Evolutionary conservation across 306 rosid species (phyloP), one percentile per base, ranked within the genome.

Genomic region (Vigna unguiculata): DNA sequence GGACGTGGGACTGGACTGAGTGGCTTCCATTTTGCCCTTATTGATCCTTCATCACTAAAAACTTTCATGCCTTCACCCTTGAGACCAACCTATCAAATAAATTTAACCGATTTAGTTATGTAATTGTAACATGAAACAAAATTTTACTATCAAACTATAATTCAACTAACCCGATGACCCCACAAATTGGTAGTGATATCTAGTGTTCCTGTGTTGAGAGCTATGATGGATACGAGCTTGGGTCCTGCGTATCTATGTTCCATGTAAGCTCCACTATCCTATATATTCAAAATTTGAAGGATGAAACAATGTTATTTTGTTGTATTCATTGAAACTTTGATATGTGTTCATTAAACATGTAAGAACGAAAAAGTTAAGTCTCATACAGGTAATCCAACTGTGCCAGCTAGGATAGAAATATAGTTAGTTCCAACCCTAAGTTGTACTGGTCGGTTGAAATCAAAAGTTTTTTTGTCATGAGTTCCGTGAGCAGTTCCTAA

Each of bases 221-320:
- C 91, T 4, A 88, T 80, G 83, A 95, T 34, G 2, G 75, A 48
- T n/a, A 91, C 9, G 1, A 84, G 9, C 28, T 83, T 83, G 49
- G 91, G 96, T 48, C 96, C 99, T 0, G 98, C 91, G 47, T 17
- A 91, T 78, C 99, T 89, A 78, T 83, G 93, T 62, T 96, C 99
- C 99, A 96, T 89, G 87, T 96, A 96, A 36, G 98, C 90, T 85
- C 98, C 99, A 46, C 98, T 91, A 74, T 96, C 97, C 97, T 95
- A 78, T 65, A 79, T 62, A 74, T 51, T 52, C 53, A 13, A 3
- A 2, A n/a, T 16, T 58, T 45, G 12, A 54, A 28, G 79, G 57
- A 51, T 7, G 5, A 11, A 57, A 32, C 41, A 6, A 13, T 47
- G 15, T 41, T 72, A 11, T 14, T 15, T 5, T 1, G 5, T 7